A percentile compares a stretch with the other conserved stretches of the same genome.
These are phyloP conservation scores for Akanthomyces dipterigenus DNA, from an alignment of 2,329 filamentous ascomycete species.

Conservation along the genomic window DNA sequence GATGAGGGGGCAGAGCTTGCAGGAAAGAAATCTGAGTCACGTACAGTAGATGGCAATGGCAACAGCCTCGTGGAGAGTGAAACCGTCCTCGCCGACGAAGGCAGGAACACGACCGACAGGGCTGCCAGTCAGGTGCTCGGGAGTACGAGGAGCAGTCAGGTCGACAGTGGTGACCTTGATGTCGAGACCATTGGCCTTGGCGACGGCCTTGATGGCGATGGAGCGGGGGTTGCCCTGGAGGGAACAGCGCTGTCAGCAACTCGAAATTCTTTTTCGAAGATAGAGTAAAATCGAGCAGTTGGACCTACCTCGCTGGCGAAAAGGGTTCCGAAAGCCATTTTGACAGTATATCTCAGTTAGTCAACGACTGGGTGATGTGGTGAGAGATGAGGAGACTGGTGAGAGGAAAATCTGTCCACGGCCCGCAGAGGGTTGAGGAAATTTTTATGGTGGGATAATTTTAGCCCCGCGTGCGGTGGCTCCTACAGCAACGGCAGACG, in stretches of 20 bases:
- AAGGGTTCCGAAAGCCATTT: slow-evolving; percentile 96
- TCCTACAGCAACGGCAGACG: slow-evolving; percentile 16
- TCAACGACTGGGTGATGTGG: slow-evolving; percentile 20
- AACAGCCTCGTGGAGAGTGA: slow-evolving; percentile 79
- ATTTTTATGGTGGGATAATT: slow-evolving; percentile 27
- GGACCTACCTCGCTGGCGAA: slow-evolving; percentile 72
- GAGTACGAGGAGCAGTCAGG: slow-evolving; percentile 51
- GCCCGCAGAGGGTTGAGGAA: slow-evolving; percentile 19
- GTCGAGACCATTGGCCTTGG: slow-evolving; percentile 95
- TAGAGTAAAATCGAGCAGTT: background rate
- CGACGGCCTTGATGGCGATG: slow-evolving; percentile 81
- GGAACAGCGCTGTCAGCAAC: slow-evolving; percentile 28
- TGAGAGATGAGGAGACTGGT: slow-evolving; percentile 18
- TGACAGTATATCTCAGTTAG: slow-evolving; percentile 35
- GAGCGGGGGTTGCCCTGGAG: slow-evolving; percentile 80
- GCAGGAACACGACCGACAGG: slow-evolving; percentile 86
- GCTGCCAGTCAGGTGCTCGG: slow-evolving; percentile 81
- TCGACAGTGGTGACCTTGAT: slow-evolving; percentile 74
- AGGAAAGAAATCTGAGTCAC: slow-evolving; percentile 35
- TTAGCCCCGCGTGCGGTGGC: slow-evolving; percentile 28
- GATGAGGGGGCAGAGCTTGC: slow-evolving; percentile 23
- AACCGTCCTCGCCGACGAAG: slow-evolving; percentile 90
- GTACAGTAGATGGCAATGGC: slow-evolving; percentile 97
- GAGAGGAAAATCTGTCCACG: slow-evolving; percentile 21
- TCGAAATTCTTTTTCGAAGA: slow-evolving; percentile 16